These are phyloP conservation scores for Iris pallida DNA, from an alignment of 116 monocot species.

Conservation along the genomic window DNA sequence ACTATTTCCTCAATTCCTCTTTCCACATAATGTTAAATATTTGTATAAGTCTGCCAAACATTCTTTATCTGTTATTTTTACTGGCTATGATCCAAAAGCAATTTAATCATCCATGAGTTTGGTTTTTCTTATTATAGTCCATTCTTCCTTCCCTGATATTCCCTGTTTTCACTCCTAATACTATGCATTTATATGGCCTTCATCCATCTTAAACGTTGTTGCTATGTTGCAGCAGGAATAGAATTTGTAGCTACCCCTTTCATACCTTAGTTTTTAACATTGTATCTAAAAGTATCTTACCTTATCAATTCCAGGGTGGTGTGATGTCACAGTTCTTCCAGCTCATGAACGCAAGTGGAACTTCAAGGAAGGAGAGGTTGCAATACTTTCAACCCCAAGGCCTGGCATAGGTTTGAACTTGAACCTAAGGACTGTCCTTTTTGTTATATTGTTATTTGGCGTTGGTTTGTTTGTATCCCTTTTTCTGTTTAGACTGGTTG, in stretches of 20 bases:
- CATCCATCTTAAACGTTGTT: too few relatives aligned
- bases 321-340: constrained; percentile 77
- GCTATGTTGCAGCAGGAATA: neutral
- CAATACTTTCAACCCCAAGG: constrained; percentile 64
- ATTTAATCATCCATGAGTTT: too few relatives aligned
- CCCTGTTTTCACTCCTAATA: too few relatives aligned
- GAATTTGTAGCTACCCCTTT: neutral
- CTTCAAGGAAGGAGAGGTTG: constrained; percentile 97
- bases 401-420: constrained; percentile 70
- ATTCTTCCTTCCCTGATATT: too few relatives aligned
- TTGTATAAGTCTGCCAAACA: too few relatives aligned
- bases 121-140: too few relatives aligned
- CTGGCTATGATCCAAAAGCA: too few relatives aligned
- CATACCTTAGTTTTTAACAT: neutral
- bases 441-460: neutral
- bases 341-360: constrained; percentile 82
- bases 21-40: too few relatives aligned
- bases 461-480: neutral
- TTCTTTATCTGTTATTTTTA: too few relatives aligned
- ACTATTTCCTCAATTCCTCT: neutral
- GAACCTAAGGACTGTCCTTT: neutral
- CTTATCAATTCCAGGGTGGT: constrained; percentile 71
- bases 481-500: neutral
- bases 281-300: neutral
- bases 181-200: too few relatives aligned